These are phyloP conservation scores for Paraphaeosphaeria minitans DNA, from an alignment of 2,329 filamentous ascomycete species.

Conservation along the genomic window DNA sequence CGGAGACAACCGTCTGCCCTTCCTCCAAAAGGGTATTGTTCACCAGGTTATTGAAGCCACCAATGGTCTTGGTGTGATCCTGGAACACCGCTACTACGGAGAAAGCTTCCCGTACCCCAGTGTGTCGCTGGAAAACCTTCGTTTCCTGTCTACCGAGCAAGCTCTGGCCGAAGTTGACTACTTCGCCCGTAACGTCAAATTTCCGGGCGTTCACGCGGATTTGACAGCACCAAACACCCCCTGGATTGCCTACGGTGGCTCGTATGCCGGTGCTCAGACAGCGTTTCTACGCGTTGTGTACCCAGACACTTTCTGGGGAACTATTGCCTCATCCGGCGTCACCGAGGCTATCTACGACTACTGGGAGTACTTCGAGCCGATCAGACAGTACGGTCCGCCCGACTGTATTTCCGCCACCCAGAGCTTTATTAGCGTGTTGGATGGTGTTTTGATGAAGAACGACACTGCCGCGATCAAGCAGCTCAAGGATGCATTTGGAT, in stretches of 20 bases:
- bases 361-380: slow-evolving; percentile 68
- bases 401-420: slow-evolving; percentile 70
- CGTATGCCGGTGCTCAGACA: slow-evolving; percentile 80
- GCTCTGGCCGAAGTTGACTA: slow-evolving; percentile 80
- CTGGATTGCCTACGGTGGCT: slow-evolving; percentile 82
- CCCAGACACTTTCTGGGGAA: slow-evolving; percentile 77
- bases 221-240: slow-evolving; percentile 69
- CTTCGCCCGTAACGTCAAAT: slow-evolving; percentile 75
- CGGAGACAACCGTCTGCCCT: slow-evolving; percentile 67
- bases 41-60: slow-evolving; percentile 69
- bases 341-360: slow-evolving; percentile 78
- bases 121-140: slow-evolving; percentile 70
- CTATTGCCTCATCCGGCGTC: slow-evolving; percentile 81
- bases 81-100: slow-evolving; percentile 90
- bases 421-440: slow-evolving; percentile 63
- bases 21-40: slow-evolving; percentile 78
- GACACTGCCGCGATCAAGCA: slow-evolving; percentile 48
- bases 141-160: slow-evolving; percentile 84
- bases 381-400: slow-evolving; percentile 60
- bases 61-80: slow-evolving; percentile 75
- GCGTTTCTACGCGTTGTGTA: slow-evolving; percentile 78
- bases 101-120: slow-evolving; percentile 71
- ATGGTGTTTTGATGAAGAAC: slow-evolving; percentile 61
- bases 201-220: slow-evolving; percentile 69
- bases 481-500: slow-evolving; percentile 61